phyloP scores from a whole-genome alignment of 345 rosid genomes.

The Dovyalis caffra region DNA sequence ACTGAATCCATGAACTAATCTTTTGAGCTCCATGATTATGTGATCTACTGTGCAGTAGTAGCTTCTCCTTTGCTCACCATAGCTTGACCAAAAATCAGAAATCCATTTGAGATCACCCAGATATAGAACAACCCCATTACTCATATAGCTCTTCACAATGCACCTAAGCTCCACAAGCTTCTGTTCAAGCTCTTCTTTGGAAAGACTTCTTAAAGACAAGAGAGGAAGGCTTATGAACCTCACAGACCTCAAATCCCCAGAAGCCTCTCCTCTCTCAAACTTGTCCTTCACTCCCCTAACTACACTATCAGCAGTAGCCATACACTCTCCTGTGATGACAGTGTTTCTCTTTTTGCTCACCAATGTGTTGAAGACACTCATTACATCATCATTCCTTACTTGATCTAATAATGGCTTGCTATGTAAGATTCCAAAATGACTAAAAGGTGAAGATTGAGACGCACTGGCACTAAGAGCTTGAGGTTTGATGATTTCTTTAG shows the following conservation, averaged over 20 bases:
- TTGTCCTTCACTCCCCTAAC: conserved; percentile 49
- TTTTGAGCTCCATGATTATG: conserved; percentile 55
- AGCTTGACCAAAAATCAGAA: conserved; percentile 55
- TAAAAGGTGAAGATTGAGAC: conserved; percentile 29
- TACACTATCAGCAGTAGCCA: conserved; percentile 39
- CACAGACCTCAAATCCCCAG: conserved; percentile 43
- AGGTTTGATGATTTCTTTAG: conserved; percentile 32
- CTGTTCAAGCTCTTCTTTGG: conserved; percentile 56
- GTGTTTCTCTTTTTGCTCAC: conserved; percentile 45
- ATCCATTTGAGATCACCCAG: conserved; percentile 64
- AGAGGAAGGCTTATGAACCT: conserved; percentile 58
- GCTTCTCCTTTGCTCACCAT: conserved; percentile 47
- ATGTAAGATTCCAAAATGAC: conserved; percentile 24
- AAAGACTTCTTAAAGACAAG: conserved; percentile 39
- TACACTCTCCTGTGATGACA: conserved; percentile 49
- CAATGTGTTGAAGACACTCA: conserved; percentile 41
- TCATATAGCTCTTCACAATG: conserved; percentile 40
- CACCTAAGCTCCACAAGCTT: conserved; percentile 54
- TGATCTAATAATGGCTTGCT: conserved; percentile 28
- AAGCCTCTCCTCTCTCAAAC: conserved; percentile 50
- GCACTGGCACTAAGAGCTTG: conserved; percentile 12
- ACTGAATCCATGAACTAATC: conserved; percentile 39
- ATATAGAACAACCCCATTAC: conserved; percentile 51
- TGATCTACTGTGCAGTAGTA: conserved; percentile 43
- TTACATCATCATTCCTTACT: conserved; percentile 37